Evolutionary conservation across 192 early-diverging fungal genomes (phyloP), one percentile per base, ranked within the genome.

Genomic region (Neocallimastix lanati): DNA sequence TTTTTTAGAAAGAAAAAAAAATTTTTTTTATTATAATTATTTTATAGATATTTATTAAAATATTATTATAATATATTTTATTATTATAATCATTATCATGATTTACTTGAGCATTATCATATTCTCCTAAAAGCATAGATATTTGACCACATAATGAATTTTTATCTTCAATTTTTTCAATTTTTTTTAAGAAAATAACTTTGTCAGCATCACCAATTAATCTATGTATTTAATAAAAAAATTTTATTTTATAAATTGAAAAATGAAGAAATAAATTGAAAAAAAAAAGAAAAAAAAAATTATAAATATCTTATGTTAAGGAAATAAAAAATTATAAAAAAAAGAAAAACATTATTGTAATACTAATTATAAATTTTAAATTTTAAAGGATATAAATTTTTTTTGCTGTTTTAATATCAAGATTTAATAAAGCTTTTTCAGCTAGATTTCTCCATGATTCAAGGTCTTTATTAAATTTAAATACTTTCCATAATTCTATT

Each of bases 161-260:
- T 30, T 80, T 82, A 35, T 88, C 88, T 78, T 88, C 87, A 38
- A 84, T 80, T 5, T 50, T 76, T 27, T 86, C 78, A 21, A 86
- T 80, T 37, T 82, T 78, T 25, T 86, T 81, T 35, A 88, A 82
- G 9, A 83, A 83, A 27, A 86, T 77, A 9, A 88, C 87, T 84
- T 85, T 88, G 11, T 84, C 84, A 5, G 84, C 86, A 77, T 88
- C 84, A 21, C 80, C 76, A n/a, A 88, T 81, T 78, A 88, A 86
- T 25, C 85, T 78, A 77, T 67, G 50, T 67, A 67, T n/a, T 50
- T 50, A 50, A n/a, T n/a, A n/a, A n/a, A n/a, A n/a, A n/a, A n/a
- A n/a, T n/a, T n/a, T n/a, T n/a, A n/a, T n/a, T n/a, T n/a, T n/a
- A n/a, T n/a, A n/a, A n/a, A n/a, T n/a, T n/a, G n/a, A n/a, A n/a